Conservation (phyloP, 1,139 yeast genomes). For the Starmera stellimalicola region DNA sequence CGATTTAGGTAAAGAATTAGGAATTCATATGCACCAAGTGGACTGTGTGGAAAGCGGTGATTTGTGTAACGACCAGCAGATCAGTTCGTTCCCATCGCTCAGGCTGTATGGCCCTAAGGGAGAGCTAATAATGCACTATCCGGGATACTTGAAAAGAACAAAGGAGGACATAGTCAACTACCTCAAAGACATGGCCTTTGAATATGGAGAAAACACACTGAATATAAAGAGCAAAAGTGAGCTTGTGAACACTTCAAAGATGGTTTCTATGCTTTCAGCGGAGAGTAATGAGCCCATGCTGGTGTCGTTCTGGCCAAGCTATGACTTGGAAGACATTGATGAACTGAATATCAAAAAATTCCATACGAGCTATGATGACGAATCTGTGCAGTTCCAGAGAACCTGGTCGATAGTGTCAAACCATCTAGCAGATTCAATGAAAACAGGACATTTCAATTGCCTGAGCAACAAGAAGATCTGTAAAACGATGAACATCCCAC, state of each 20-base stretch:
- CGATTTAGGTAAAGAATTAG: conserved; percentile 32
- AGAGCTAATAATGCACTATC: conserved; percentile 30
- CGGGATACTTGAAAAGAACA: conserved; percentile 34
- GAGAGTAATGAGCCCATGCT: conserved; percentile 37
- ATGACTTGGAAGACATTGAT: conserved; percentile 28
- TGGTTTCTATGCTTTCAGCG: conserved; percentile 36
- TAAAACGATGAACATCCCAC: conserved; percentile 30
- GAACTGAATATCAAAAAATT: conserved; percentile 29
- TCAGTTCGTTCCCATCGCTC: conserved; percentile 47
- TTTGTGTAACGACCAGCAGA: conserved; percentile 52
- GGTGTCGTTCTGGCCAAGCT: conserved; percentile 58
- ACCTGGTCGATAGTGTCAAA: conserved; percentile 52
- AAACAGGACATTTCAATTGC: conserved; percentile 56
- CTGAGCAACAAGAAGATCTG: conserved; percentile 40
- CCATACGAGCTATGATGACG: conserved; percentile 34
- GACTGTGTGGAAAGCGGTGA: conserved; percentile 69
- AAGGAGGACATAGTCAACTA: conserved; percentile 41
- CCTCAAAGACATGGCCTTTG: conserved; percentile 42
- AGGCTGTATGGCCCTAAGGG: conserved; percentile 51
- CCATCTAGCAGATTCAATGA: conserved; percentile 30
- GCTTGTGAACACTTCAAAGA: conserved; percentile 28
- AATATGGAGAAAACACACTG: conserved; percentile 29
- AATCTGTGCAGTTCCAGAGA: conserved; percentile 41
- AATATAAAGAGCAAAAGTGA: conserved; percentile 19
- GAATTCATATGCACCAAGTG: conserved; percentile 55